These are phyloP conservation scores for Neurospora crassa DNA, from an alignment of 2,329 filamentous ascomycete species.

Conservation along the genomic window DNA sequence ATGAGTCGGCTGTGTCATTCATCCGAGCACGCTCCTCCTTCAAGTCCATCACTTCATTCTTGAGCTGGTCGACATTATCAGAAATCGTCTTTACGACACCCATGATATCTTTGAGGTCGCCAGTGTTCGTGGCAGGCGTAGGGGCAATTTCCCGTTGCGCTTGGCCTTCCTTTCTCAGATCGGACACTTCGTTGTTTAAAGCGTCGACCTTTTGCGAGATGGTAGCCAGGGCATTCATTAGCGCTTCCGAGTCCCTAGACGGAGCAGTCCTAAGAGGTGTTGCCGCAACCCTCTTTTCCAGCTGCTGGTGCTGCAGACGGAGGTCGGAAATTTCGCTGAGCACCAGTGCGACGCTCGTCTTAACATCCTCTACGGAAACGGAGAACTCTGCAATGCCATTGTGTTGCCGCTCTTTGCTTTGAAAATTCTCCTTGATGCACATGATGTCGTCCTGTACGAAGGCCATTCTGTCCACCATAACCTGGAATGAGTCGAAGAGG, in stretches of 20 bases:
- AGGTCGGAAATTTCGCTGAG: neutral
- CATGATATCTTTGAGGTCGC: neutral
- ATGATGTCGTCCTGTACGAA: neutral
- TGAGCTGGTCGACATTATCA: neutral
- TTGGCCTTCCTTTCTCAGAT: constrained; percentile 4
- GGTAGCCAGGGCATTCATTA: neutral
- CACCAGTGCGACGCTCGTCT: neutral
- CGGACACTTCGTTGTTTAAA: constrained; percentile 7
- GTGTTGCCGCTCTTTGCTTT: neutral
- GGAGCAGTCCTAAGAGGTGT: neutral
- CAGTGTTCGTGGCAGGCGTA: rapidly evolving
- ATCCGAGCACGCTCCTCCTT: neutral
- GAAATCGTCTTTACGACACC: neutral
- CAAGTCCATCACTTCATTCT: neutral
- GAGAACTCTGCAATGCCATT: neutral
- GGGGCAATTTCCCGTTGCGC: neutral
- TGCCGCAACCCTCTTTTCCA: neutral
- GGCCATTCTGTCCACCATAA: neutral
- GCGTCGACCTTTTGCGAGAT: constrained; percentile 1
- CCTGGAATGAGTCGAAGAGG: neutral
- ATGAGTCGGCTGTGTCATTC: neutral
- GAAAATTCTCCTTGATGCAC: neutral
- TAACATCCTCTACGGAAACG: neutral
- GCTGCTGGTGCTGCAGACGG: neutral
- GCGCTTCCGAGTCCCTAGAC: neutral